Base-by-base conservation (phyloP, 2,329 filamentous ascomycete genomes). In the Bipolaris zeicola region DNA sequence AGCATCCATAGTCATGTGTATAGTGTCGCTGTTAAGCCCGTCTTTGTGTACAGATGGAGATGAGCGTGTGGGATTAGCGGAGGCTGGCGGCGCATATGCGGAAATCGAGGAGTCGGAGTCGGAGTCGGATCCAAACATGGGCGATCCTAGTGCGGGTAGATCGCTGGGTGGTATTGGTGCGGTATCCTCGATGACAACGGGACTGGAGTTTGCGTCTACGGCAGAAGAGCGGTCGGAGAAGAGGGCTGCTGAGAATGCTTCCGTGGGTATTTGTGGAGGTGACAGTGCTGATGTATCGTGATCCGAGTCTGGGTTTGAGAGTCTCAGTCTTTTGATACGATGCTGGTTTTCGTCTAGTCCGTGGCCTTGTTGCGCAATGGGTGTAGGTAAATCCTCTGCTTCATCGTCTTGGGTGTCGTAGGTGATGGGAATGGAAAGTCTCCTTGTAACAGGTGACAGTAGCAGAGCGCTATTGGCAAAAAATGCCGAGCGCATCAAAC, bases 401-500 rank as follows among this genome's bases (percentile, higher is more conserved):
- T 38, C 36, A 18, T 61, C 45, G 14, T 61, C 55, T 5, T 55
- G 28, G 6, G 57, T 20, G 5, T 44, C 64, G 6, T 16, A 48
- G 3, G 55, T 16, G 13, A 47, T 26, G 7, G 47, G 37, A 14
- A 28, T 56, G 6, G 54, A 53, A 14, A 57, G 33, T 7, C 41
- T 55, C 11, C 53, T 54, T 36, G 54, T 43, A 1, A 66, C 38
- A 16, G 63, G 64, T 1, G 68, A 67, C 7, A 62, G 46, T 3
- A 69, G 59, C 8, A 75, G 62, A 0, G 71, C 73, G 55, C 72
- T 75, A 39, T 69, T 71, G 18, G 67, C 63, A 33, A 76, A 50
- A 36, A 74, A 72, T 8, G 70, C 65, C 14, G 69, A 73, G 55
- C 65, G 67, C 50, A 61, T 60, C 3, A 71, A 24, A 33, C 50